Base-by-base conservation (phyloP, 2,329 filamentous ascomycete species). In the Rugonectria rugulosa region DNA sequence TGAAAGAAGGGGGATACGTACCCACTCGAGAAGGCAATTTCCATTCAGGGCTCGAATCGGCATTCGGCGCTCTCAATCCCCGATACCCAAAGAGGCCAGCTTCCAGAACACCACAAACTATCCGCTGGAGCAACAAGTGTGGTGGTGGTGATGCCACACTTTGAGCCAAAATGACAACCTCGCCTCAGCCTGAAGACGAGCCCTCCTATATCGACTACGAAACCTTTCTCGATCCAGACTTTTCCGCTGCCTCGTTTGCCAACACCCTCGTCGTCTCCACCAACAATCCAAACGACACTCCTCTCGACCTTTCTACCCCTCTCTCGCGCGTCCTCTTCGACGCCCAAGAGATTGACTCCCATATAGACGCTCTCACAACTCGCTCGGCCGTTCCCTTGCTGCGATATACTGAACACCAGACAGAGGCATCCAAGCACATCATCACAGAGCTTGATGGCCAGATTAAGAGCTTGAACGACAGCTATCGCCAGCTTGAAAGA, bases 181-280 rank as follows among this genome's bases (percentile, higher is more conserved):
- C 43, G 17, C 56, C 56, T 4, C 26, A 44, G 14, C 57, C 48
- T 9, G 65, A 68, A 53, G 81, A 84, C 38, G 87, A 89, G 55
- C 83, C 88, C 34, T 95, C 91, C 8, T 99, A 99, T 77, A 93
- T 99, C 70, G 93, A 98, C 83, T 96, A 97, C 77, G 92, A 96
- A 72, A 84, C 91, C 61, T 96, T 99, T 69, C 85, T 97, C 62
- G 85, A 89, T 43, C 90, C 92, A 10, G 79, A 84, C 59, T 99
- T 99, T 78, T 90, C 88, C 19, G 85, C 94, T 6, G 81, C 89
- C 17, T 77, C 83, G 14, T 97, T 98, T 70, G 94, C 95, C 66
- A 97, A 98, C 73, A 85, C 86, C 21, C 87, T 99, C 56, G 90
- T 98, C 43, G 86, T 93, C 53, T 83, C 88, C 32, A 98, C 94